These are phyloP conservation scores for Cutaneotrichosporon daszewskae DNA, from an alignment of 1,284 basidiomycete species.

Conservation along the genomic window DNA sequence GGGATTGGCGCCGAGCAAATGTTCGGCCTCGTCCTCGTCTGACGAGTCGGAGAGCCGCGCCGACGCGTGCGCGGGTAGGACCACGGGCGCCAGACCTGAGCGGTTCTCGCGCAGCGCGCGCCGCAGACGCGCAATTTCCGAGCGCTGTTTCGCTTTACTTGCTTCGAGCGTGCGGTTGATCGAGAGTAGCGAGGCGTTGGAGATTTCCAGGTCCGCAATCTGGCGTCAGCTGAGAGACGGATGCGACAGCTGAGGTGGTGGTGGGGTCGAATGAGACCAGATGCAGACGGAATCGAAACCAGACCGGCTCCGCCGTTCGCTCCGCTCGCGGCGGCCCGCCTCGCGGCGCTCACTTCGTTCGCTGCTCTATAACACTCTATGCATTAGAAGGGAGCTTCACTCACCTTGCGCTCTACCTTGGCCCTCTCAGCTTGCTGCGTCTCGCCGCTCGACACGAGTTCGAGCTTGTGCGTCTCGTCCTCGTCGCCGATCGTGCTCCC, in stretches of 20 bases:
- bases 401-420: slow-evolving; percentile 39
- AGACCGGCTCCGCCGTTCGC: not conserved
- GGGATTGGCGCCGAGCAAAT: slow-evolving; percentile 31
- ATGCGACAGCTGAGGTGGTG: no score
- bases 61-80: slow-evolving; percentile 5
- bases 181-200: slow-evolving; percentile 41
- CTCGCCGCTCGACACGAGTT: slow-evolving; percentile 5
- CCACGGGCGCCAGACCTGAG: not conserved
- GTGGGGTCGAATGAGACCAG: not conserved
- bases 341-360: no score
- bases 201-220: slow-evolving; percentile 46
- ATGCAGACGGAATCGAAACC: not conserved
- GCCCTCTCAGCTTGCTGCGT: slow-evolving; percentile 24
- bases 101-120: slow-evolving; percentile 29
- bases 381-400: not conserved
- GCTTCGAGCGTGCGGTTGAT: slow-evolving; percentile 45
- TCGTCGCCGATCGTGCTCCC: slow-evolving; percentile 10
- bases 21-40: slow-evolving; percentile 20
- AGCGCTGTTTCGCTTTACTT: slow-evolving; percentile 40
- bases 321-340: no score
- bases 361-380: no score
- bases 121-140: slow-evolving; percentile 38
- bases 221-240: slow-evolving; percentile 8
- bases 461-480: slow-evolving; percentile 5
- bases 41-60: slow-evolving; percentile 7